Evolutionary conservation across 1,284 basidiomycete species (phyloP).

Genomic region (Schizophyllum amplum): DNA sequence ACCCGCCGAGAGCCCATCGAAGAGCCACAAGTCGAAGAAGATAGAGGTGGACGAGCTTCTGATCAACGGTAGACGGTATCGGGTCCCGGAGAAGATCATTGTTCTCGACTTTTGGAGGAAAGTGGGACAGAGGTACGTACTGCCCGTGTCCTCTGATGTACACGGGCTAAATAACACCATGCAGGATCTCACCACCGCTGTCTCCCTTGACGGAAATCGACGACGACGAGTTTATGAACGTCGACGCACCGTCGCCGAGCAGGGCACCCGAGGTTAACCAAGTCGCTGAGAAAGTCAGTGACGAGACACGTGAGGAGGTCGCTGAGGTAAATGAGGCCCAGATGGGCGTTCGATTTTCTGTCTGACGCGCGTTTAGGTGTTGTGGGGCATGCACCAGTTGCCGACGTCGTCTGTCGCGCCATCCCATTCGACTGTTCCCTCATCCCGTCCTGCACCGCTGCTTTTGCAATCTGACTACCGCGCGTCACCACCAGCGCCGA

Average conservation of each 20-base stretch:
- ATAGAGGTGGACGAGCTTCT: conserved; percentile 65
- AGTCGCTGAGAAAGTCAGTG: too few species aligned
- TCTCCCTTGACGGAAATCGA: too few species aligned
- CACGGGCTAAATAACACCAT: neutral
- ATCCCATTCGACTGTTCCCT: neutral
- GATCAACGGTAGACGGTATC: conserved; percentile 80
- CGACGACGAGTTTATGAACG: too few species aligned
- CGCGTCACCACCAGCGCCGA: neutral
- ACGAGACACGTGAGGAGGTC: too few species aligned
- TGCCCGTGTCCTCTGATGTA: neutral
- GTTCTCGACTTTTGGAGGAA: conserved; percentile 95
- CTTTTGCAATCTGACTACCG: neutral
- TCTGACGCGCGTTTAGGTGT: conserved; percentile 6
- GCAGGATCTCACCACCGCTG: neutral
- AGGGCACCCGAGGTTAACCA: too few species aligned
- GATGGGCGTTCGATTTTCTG: neutral
- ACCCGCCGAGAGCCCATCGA: conserved; percentile 44
- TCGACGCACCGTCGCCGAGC: too few species aligned
- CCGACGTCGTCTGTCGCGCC: neutral
- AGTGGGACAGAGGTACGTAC: conserved; percentile 36
- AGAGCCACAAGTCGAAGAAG: conserved; percentile 31
- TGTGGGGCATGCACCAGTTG: neutral
- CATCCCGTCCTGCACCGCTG: neutral
- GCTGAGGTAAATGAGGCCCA: too few species aligned
- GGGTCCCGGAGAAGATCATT: conserved; percentile 91